phyloP scores from a whole-genome alignment of 2,329 filamentous ascomycete genomes.

The Ilyonectria destructans region DNA sequence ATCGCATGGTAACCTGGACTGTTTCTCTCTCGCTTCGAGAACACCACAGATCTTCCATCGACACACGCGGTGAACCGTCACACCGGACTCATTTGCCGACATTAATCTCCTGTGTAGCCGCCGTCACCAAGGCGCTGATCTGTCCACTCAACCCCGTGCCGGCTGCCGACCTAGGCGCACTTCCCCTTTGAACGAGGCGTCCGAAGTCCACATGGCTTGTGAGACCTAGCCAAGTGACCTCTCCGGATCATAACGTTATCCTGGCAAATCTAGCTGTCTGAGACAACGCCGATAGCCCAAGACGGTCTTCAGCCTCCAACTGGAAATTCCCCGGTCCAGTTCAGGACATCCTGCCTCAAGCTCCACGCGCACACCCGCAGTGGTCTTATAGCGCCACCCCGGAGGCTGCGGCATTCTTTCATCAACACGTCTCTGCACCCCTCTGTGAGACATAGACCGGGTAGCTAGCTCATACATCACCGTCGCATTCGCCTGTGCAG shows the following conservation, averaged over 20 bases:
- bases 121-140: neutral
- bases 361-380: neutral
- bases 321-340: slow-evolving; percentile 25
- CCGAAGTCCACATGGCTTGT: slow-evolving; percentile 39
- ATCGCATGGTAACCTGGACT: neutral
- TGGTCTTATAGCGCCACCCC: neutral
- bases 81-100: slow-evolving; percentile 31
- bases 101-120: slow-evolving; percentile 11
- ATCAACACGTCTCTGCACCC: neutral
- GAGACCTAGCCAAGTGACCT: slow-evolving; percentile 25
- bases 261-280: slow-evolving; percentile 24
- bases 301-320: slow-evolving; percentile 20
- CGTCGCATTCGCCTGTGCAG: neutral
- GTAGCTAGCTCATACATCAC: neutral
- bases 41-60: slow-evolving; percentile 25
- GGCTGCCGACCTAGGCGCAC: slow-evolving; percentile 6
- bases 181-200: slow-evolving; percentile 25
- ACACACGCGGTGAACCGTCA: slow-evolving; percentile 33
- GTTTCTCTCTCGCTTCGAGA: slow-evolving; percentile 42
- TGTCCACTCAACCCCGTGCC: slow-evolving; percentile 12
- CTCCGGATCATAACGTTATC: slow-evolving; percentile 10
- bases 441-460: slow-evolving; percentile 8
- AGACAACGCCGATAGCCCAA: slow-evolving; percentile 21
- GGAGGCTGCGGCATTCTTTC: neutral
- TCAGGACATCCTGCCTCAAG: slow-evolving; percentile 4